These are phyloP conservation scores for Allium fistulosum DNA, from an alignment of 106 monocot species.

Conservation along the genomic window DNA sequence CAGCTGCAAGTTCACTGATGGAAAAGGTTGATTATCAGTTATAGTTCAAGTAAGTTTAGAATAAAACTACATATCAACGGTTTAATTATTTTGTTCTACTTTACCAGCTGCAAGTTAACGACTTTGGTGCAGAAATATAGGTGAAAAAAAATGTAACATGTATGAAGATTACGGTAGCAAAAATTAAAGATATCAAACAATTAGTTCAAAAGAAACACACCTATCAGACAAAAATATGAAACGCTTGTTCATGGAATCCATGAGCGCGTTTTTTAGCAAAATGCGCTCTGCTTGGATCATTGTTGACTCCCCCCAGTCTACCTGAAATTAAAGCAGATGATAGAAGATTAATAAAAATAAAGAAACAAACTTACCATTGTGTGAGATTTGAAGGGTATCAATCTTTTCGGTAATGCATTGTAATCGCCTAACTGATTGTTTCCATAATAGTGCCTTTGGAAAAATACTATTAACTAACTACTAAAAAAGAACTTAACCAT, in stretches of 20 bases:
- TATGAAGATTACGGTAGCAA: no score
- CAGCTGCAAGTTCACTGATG: no score
- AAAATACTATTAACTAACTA: background rate
- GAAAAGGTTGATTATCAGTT: no score
- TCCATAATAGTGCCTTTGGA: background rate
- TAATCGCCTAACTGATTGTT: background rate
- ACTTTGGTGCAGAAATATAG: no score
- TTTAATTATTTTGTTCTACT: no score
- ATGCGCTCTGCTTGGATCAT: constrained; percentile 97
- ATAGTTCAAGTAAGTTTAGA: no score
- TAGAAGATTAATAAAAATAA: background rate
- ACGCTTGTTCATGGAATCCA: constrained; percentile 64
- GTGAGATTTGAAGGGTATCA: no score
- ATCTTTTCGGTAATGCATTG: no score
- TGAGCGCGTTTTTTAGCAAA: constrained; percentile 67
- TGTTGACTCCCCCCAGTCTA: constrained; percentile 97
- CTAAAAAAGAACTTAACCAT: background rate
- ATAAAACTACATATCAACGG: no score
- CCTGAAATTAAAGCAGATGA: constrained; percentile 26
- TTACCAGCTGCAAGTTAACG: no score
- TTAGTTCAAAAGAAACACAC: constrained; percentile 13
- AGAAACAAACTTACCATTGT: background rate
- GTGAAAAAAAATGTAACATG: no score
- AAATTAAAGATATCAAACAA: no score
- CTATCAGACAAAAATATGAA: constrained; percentile 96